phyloP scores from a whole-genome alignment of 345 rosid genomes.

The Psidium friedrichsthalianum region DNA sequence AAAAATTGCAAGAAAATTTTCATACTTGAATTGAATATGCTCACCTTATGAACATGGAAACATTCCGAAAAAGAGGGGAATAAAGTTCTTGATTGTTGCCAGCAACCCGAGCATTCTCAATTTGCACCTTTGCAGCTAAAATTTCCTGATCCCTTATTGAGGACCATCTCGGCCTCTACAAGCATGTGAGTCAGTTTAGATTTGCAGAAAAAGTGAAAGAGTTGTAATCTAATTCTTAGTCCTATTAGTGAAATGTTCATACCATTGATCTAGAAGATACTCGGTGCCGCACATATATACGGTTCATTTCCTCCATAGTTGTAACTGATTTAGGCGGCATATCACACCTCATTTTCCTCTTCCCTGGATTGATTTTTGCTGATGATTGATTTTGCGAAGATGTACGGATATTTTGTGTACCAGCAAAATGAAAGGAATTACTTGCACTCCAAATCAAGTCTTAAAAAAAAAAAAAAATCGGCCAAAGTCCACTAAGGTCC shows the following conservation, averaged over 20 bases:
- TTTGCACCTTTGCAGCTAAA: conserved; percentile 48
- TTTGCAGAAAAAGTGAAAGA: neutral
- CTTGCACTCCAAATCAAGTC: conserved; percentile 13
- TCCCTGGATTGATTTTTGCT: conserved; percentile 8
- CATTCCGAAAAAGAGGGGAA: conserved; percentile 71
- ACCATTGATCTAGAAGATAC: conserved; percentile 72
- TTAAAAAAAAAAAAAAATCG: too few species aligned
- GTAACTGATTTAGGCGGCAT: conserved; percentile 79
- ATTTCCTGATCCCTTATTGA: conserved; percentile 63
- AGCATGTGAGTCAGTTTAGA: neutral
- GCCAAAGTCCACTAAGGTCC: too few species aligned
- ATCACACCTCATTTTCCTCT: conserved; percentile 45
- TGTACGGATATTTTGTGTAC: neutral
- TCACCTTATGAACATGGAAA: conserved; percentile 81
- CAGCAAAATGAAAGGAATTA: conserved; percentile 6
- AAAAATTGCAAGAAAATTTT: neutral
- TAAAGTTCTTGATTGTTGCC: conserved; percentile 47
- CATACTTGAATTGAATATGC: neutral
- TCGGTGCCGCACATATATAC: conserved; percentile 30
- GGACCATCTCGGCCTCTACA: conserved; percentile 80
- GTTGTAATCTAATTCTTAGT: neutral
- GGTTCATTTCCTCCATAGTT: conserved; percentile 57
- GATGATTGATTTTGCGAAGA: conserved; percentile 16
- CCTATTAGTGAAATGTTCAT: neutral
- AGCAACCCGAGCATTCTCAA: conserved; percentile 43